Evolutionary conservation across 2,329 filamentous ascomycete species (phyloP).

Genomic region (Dactylellina parvicollis): DNA sequence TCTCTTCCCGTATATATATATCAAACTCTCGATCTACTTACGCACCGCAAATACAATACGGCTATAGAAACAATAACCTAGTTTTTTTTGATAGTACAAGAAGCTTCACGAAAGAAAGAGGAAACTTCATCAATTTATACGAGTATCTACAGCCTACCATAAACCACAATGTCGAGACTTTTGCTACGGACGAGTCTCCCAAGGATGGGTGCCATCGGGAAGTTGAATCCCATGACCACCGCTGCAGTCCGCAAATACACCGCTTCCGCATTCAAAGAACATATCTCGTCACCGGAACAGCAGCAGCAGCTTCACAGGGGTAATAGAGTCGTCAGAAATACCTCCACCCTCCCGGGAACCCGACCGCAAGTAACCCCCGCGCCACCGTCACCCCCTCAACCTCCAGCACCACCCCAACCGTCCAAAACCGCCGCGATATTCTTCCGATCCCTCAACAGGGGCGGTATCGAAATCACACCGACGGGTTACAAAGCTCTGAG

Average conservation of each 20-base stretch:
- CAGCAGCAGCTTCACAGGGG: slow-evolving; percentile 6
- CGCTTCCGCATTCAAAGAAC: background rate
- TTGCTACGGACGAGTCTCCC: background rate
- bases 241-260: background rate
- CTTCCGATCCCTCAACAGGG: slow-evolving; percentile 8
- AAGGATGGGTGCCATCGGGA: background rate
- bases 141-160: background rate
- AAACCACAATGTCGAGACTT: background rate
- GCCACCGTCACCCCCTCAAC: background rate
- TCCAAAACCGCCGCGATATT: slow-evolving; percentile 11
- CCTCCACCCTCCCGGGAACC: background rate
- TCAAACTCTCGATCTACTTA: no score
- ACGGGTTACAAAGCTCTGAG: slow-evolving; percentile 8
- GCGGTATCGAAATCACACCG: slow-evolving; percentile 32
- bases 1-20: no score
- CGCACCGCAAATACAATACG: no score
- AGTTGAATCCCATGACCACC: slow-evolving; percentile 8
- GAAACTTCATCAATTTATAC: no score
- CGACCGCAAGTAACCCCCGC: background rate
- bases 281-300: background rate
- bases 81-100: no score
- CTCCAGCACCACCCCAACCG: background rate
- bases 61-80: no score
- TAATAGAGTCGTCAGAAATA: background rate
- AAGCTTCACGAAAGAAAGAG: no score